A percentile compares a stretch with the other conserved stretches of the same genome.
phyloP scores from a whole-genome alignment of 805 yeast genomes.

The Pichia membranifaciens region DNA sequence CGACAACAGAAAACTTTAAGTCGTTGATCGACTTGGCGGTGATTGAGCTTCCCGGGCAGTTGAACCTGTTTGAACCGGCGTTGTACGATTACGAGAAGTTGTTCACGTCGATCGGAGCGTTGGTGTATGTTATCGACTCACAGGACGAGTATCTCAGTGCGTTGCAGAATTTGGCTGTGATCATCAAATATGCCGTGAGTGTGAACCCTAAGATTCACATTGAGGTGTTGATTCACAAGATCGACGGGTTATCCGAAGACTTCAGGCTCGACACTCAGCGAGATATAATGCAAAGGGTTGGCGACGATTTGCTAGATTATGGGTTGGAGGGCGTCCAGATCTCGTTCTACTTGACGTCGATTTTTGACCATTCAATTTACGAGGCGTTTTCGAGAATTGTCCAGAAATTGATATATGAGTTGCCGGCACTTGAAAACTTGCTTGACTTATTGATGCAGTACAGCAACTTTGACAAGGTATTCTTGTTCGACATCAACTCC shows the following conservation, averaged over 20 bases:
- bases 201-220: slow-evolving; percentile 81
- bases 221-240: slow-evolving; percentile 91
- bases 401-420: slow-evolving; percentile 83
- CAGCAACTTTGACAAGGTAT: slow-evolving; percentile 87
- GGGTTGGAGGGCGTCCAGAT: slow-evolving; percentile 91
- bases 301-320: slow-evolving; percentile 83
- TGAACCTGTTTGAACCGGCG: slow-evolving; percentile 80
- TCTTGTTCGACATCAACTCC: slow-evolving; percentile 84
- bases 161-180: slow-evolving; percentile 78
- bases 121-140: slow-evolving; percentile 90
- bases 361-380: slow-evolving; percentile 91
- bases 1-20: slow-evolving; percentile 76
- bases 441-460: slow-evolving; percentile 84
- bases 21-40: slow-evolving; percentile 83
- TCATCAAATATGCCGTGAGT: slow-evolving; percentile 79
- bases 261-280: slow-evolving; percentile 91
- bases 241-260: slow-evolving; percentile 92
- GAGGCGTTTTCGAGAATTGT: slow-evolving; percentile 93
- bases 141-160: slow-evolving; percentile 95
- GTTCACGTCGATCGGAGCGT: slow-evolving; percentile 78
- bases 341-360: slow-evolving; percentile 85
- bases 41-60: slow-evolving; percentile 93
- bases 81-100: slow-evolving; percentile 66
- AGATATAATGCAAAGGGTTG: slow-evolving; percentile 93
- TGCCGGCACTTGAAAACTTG: slow-evolving; percentile 82